phyloP scores from a whole-genome alignment of 164 flowering plant species.

The Echeveria elegans region DNA sequence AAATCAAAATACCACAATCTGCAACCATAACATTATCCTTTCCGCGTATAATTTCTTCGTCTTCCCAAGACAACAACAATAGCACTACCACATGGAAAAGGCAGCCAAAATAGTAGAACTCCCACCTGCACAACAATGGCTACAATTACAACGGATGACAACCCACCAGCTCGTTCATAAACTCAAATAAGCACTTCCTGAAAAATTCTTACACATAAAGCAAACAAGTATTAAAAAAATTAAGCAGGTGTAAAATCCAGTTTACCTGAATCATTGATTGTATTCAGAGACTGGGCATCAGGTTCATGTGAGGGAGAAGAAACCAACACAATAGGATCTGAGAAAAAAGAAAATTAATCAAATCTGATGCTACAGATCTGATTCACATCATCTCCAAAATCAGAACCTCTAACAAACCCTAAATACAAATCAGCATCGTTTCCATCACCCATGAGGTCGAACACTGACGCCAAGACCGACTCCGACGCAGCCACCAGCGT shows the following conservation, averaged over 20 bases:
- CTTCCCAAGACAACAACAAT: background rate
- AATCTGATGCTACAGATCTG: constrained; percentile 14
- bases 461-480: no score
- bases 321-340: background rate
- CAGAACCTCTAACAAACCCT: no score
- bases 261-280: background rate
- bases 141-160: constrained; percentile 8
- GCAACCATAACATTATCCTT: constrained; percentile 10
- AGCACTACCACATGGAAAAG: constrained; percentile 4
- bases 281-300: background rate
- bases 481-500: no score
- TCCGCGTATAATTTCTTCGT: background rate
- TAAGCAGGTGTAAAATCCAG: no score
- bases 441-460: no score
- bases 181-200: no score
- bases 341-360: constrained; percentile 13
- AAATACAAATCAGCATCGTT: no score
- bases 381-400: no score
- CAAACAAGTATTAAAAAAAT: background rate
- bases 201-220: background rate
- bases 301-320: background rate
- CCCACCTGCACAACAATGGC: constrained; percentile 16
- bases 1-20: background rate
- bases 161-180: constrained; percentile 12
- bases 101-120: constrained; percentile 10